Evolutionary conservation across 1,284 basidiomycete species (phyloP).

Genomic region (Omphalotus olearius): DNA sequence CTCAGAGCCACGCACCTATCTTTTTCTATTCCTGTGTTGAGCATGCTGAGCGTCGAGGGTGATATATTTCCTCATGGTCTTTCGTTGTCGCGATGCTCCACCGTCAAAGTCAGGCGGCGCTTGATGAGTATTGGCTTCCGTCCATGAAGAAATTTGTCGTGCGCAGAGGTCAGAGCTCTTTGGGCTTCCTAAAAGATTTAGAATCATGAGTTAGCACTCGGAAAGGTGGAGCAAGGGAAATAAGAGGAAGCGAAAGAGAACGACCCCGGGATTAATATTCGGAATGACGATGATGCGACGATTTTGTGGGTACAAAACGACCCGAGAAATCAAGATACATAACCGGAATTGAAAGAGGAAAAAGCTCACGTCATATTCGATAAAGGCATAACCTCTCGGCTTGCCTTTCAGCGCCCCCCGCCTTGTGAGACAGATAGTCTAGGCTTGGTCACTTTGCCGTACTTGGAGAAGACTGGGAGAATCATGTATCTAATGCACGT

Average conservation of each 20-base stretch:
- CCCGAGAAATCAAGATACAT: constrained; percentile 26
- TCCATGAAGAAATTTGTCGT: constrained; percentile 83
- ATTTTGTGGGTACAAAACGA: constrained; percentile 12
- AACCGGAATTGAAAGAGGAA: constrained; percentile 12
- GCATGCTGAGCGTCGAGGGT: constrained; percentile 86
- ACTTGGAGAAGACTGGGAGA: constrained; percentile 86
- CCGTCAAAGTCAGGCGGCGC: constrained; percentile 50
- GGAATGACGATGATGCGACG: neutral
- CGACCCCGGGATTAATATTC: constrained; percentile 15
- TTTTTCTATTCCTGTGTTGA: constrained; percentile 65
- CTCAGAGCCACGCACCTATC: constrained; percentile 50
- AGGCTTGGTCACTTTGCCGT: constrained; percentile 89
- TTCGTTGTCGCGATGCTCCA: constrained; percentile 30
- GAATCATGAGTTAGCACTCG: neutral
- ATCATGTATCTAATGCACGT: constrained; percentile 65
- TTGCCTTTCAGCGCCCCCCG: constrained; percentile 86
- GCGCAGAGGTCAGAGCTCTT: constrained; percentile 70
- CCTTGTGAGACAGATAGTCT: constrained; percentile 95
- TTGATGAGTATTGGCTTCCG: constrained; percentile 82
- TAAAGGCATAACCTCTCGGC: constrained; percentile 92
- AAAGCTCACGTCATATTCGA: constrained; percentile 85
- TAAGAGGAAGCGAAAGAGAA: neutral
- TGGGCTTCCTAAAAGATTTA: constrained; percentile 66
- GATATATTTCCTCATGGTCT: constrained; percentile 52
- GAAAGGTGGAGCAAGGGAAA: too few relatives aligned